A percentile compares a stretch with the other conserved stretches of the same genome.
Evolutionary conservation across 768 basidiomycete species (phyloP).

Genomic region (Coprinopsis sp.): DNA sequence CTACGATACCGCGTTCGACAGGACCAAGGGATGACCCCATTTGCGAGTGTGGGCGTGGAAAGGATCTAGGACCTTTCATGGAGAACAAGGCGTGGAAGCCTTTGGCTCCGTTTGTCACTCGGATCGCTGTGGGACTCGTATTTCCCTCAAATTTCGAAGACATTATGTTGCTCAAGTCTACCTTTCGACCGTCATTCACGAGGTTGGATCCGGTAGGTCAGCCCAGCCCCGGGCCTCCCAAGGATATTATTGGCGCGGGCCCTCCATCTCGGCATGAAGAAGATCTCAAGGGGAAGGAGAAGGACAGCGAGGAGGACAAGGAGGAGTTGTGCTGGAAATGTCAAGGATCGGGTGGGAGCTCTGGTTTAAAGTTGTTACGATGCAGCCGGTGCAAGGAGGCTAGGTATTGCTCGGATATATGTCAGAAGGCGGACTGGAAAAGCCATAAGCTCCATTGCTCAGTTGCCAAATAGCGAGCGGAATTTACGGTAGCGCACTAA

Average conservation of each 20-base stretch:
- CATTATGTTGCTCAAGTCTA: background rate
- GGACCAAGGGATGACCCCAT: constrained; percentile 36
- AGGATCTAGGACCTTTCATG: constrained; percentile 36
- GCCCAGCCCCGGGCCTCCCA: too few species aligned
- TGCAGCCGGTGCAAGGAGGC: constrained; percentile 36
- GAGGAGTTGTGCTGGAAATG: background rate
- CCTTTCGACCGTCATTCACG: too few species aligned
- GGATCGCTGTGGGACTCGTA: constrained; percentile 47
- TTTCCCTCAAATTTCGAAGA: constrained; percentile 45
- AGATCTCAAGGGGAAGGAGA: too few species aligned
- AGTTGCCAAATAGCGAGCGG: too few species aligned
- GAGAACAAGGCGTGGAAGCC: constrained; percentile 28
- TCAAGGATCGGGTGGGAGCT: constrained; percentile 7
- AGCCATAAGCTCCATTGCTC: constrained; percentile 34
- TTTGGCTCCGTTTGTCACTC: constrained; percentile 39
- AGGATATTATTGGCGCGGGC: too few species aligned
- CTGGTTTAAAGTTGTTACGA: constrained; percentile 21
- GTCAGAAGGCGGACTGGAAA: constrained; percentile 46
- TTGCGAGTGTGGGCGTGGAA: constrained; percentile 50
- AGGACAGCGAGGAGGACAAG: too few species aligned
- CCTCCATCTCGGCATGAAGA: too few species aligned
- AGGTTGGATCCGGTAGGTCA: too few species aligned
- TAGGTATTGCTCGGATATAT: constrained; percentile 40
- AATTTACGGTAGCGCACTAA: too few species aligned
- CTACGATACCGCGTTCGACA: constrained; percentile 32